These are phyloP conservation scores for Aspergillus pseudotamarii DNA, from an alignment of 2,329 filamentous ascomycete species.

Conservation along the genomic window DNA sequence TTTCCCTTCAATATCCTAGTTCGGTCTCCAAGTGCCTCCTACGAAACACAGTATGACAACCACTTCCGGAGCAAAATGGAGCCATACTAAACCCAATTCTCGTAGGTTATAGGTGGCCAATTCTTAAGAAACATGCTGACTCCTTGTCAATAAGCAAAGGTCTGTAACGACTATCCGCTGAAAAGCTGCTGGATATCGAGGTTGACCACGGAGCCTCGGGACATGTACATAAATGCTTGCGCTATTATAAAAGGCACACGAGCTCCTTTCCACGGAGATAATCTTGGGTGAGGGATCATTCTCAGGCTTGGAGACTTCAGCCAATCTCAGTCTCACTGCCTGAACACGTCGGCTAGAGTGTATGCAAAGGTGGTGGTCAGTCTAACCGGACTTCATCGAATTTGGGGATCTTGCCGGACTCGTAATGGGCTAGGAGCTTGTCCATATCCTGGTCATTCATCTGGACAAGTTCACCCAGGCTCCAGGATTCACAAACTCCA, in stretches of 20 bases:
- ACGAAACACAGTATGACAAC: background rate
- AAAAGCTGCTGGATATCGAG: background rate
- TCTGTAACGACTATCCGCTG: background rate
- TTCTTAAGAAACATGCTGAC: background rate
- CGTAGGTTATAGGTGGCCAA: background rate
- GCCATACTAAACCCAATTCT: background rate
- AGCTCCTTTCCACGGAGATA: background rate
- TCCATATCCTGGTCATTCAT: slow-evolving; percentile 86
- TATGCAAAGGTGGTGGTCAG: background rate
- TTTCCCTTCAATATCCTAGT: background rate
- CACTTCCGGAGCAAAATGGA: no score
- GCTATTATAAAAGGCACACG: background rate
- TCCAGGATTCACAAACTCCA: slow-evolving; percentile 84
- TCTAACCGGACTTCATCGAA: slow-evolving; percentile 37
- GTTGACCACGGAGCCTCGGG: background rate
- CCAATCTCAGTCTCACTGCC: background rate
- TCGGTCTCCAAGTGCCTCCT: background rate
- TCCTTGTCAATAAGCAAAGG: background rate
- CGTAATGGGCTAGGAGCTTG: slow-evolving; percentile 75
- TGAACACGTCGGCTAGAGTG: background rate
- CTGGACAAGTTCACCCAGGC: slow-evolving; percentile 78
- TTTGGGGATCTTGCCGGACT: slow-evolving; percentile 40
- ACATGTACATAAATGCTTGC: background rate
- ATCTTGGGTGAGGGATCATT: background rate
- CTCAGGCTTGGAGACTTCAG: background rate